phyloP scores from a whole-genome alignment of 164 flowering plant species.

The Magnolia changhungtana region DNA sequence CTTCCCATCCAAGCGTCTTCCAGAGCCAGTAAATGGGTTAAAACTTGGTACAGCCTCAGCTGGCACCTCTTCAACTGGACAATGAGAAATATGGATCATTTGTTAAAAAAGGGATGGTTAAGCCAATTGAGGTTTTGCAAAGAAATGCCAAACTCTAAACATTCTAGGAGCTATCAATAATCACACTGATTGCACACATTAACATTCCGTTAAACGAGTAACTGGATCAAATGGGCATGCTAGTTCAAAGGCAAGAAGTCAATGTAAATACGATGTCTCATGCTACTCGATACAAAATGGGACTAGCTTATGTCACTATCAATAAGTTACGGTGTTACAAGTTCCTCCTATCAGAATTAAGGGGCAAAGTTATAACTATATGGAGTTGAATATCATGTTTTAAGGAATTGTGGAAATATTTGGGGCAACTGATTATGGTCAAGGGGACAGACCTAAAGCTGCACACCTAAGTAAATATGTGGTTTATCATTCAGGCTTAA shows the following conservation, averaged over 20 bases:
- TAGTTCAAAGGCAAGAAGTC: background rate
- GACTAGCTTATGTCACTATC: too few species aligned
- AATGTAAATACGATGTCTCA: too few species aligned
- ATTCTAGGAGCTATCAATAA: background rate
- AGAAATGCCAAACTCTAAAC: background rate
- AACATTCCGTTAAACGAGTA: background rate
- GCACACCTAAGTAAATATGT: too few species aligned
- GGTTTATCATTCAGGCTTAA: too few species aligned
- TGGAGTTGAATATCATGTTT: too few species aligned
- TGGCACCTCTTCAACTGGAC: slow-evolving; percentile 47
- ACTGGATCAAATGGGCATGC: background rate
- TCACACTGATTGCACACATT: background rate
- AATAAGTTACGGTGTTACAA: too few species aligned
- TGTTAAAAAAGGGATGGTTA: background rate
- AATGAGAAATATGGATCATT: background rate
- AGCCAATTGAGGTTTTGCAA: background rate
- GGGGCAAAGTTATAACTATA: too few species aligned
- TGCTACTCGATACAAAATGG: too few species aligned
- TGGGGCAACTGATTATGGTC: too few species aligned
- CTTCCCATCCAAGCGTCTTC: slow-evolving; percentile 90
- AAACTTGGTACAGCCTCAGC: slow-evolving; percentile 68
- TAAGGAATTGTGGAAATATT: too few species aligned
- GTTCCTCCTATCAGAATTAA: too few species aligned
- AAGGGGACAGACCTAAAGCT: too few species aligned
- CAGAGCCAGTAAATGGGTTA: slow-evolving; percentile 72